Evolutionary conservation across 78 protist genomes (phyloP), one percentile per base, ranked within the genome.

Genomic region (Dictyostelium firmibasis): DNA sequence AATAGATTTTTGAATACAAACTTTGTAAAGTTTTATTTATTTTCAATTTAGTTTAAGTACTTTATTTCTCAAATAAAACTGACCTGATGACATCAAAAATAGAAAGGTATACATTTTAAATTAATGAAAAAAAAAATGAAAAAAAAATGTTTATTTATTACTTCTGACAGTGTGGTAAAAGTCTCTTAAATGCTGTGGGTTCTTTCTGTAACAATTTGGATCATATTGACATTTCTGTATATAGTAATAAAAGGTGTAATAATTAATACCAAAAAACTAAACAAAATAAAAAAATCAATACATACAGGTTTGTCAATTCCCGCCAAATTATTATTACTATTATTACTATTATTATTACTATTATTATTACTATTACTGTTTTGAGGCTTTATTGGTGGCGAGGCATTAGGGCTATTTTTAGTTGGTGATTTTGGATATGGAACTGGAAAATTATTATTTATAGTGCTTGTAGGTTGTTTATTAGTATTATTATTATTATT

Each of bases 161-260:
- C 62, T 50, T 5, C 62, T 50, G 14, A 50, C 62, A 8, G 95
- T 78, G 33, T 91, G 95, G 31, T 47, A 33, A 31, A 27, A 91
- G 31, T 91, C 95, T 16, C 77, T 77, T 29, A 91, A 79, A 33
- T 91, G 95, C 20, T n/a, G 70, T 20, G 92, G 92, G 10, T 91
- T 91, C 83, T 91, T 91, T 38, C 95, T 50, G 47, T 91, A 91
- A 38, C 95, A 91, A 2, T 70, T 70, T 70, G 41, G 41, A 14
- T 31, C 77, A 14, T 70, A 70, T 70, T 70, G 77, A n/a, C 77
- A 70, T 14, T 27, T 9, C 74, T 64, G n/a, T 62, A 62, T n/a
- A n/a, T 0, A 62, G n/a, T 16, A 50, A 50, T 10, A 50, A 14
- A 14, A 50, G 62, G 23, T 62, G 31, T 62, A n/a, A n/a, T n/a